These are phyloP conservation scores for Vararia minispora DNA, from an alignment of 768 basidiomycete species.

Conservation along the genomic window DNA sequence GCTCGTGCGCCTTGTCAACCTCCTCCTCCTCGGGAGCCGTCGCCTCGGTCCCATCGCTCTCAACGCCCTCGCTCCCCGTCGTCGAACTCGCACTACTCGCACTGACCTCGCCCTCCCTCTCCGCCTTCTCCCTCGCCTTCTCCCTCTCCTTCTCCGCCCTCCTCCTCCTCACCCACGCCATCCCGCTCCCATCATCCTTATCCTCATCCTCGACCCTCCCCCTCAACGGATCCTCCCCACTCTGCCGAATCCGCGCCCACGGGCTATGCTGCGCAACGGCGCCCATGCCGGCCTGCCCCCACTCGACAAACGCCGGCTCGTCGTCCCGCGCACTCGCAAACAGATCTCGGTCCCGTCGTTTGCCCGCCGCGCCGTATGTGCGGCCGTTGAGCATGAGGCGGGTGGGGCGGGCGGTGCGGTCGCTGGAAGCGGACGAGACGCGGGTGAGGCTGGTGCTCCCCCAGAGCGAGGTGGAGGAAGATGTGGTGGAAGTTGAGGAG, in stretches of 20 bases:
- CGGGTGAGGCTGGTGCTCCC: neutral
- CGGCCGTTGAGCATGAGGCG: constrained; percentile 69
- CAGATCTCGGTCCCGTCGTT: constrained; percentile 17
- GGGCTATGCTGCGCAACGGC: constrained; percentile 22
- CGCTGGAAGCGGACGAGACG: neutral
- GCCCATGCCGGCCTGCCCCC: constrained; percentile 83
- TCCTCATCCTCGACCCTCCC: constrained; percentile 27
- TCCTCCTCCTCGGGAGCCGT: no score
- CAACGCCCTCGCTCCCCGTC: no score
- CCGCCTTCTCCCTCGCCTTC: constrained; percentile 23
- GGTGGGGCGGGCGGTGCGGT: neutral
- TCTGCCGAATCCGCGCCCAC: constrained; percentile 12
- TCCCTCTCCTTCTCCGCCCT: constrained; percentile 45
- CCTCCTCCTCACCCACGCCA: constrained; percentile 66
- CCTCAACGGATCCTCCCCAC: constrained; percentile 10
- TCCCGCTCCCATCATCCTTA: constrained; percentile 72
- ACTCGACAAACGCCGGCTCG: constrained; percentile 80
- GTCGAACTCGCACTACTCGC: no score
- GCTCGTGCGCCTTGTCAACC: constrained; percentile 16
- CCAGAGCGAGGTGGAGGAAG: neutral
- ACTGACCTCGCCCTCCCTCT: no score
- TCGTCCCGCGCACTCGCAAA: constrained; percentile 43
- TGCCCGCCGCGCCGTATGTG: constrained; percentile 45
- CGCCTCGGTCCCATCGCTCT: no score
- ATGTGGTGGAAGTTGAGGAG: constrained; percentile 33